Conservation (phyloP, 2,329 filamentous ascomycete species). For the Botrytis porri region DNA sequence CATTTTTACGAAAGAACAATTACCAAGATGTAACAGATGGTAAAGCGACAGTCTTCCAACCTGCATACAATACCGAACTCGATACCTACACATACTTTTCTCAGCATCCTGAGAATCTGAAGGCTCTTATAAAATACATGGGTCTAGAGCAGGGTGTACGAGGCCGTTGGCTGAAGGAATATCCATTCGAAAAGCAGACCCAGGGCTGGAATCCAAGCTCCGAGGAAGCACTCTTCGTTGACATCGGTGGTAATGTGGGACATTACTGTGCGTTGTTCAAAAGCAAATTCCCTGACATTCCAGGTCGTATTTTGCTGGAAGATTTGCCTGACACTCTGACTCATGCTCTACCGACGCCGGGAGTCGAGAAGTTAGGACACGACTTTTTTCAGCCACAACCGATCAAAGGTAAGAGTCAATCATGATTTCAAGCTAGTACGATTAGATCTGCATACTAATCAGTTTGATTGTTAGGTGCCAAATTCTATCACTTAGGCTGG, state of each 20-base stretch:
- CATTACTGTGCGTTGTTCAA: not conserved
- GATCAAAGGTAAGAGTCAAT: constrained; percentile 23
- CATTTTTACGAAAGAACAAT: not conserved
- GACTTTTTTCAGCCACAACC: constrained; percentile 36
- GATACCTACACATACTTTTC: not conserved
- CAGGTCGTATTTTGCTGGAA: constrained; percentile 41
- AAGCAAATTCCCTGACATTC: constrained; percentile 26
- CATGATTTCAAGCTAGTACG: not conserved
- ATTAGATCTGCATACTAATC: not conserved
- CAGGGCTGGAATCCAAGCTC: not conserved
- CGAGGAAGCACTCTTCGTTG: not conserved
- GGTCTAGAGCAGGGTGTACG: not conserved
- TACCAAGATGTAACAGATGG: not conserved
- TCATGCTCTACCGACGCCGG: constrained; percentile 28
- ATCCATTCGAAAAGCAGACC: not conserved
- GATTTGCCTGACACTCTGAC: constrained; percentile 40
- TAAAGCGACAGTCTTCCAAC: not conserved
- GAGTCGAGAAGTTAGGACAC: constrained; percentile 35
- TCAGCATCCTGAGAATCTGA: not conserved
- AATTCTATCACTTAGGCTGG: constrained; percentile 24
- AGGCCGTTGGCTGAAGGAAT: not conserved
- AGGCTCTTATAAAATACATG: not conserved
- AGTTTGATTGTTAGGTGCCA: not conserved
- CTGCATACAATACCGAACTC: not conserved
- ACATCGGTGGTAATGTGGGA: not conserved